phyloP scores from a whole-genome alignment of 2,329 filamentous ascomycete genomes.

The Fusarium nelsonii region DNA sequence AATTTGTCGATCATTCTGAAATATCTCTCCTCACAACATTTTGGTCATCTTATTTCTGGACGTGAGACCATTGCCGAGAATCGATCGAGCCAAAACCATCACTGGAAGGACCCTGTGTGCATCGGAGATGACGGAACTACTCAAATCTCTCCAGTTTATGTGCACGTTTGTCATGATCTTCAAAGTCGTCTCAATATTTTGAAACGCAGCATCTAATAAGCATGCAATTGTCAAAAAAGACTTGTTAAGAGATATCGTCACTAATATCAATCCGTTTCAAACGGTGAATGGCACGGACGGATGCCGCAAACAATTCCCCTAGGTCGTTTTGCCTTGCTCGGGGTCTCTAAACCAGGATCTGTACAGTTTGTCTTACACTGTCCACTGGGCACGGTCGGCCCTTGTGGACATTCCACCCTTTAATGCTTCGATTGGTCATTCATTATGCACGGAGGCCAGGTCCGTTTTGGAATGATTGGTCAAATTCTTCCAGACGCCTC shows the following conservation, averaged over 20 bases:
- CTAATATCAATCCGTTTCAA: not conserved
- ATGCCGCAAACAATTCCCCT: not conserved
- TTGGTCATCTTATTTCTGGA: not conserved
- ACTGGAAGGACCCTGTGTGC: slow-evolving; percentile 15
- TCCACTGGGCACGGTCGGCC: not conserved
- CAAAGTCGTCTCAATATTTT: not conserved
- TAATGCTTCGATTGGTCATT: not conserved
- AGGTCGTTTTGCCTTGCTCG: not conserved
- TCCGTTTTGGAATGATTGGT: slow-evolving; percentile 10
- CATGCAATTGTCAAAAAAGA: not conserved
- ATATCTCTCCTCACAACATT: slow-evolving; percentile 2
- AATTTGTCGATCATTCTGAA: slow-evolving; percentile 19
- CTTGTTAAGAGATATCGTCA: not conserved
- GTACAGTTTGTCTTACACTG: slow-evolving; percentile 27
- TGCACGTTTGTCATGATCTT: not conserved
- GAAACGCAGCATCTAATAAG: not conserved
- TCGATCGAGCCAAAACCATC: not conserved
- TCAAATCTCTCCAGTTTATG: not conserved
- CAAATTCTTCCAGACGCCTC: not conserved
- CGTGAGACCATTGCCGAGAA: not conserved
- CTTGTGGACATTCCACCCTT: not conserved
- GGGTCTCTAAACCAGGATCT: not conserved
- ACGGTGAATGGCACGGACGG: not conserved
- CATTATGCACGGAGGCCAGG: not conserved
- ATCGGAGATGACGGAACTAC: not conserved